Evolutionary conservation across 2,329 filamentous ascomycete species (phyloP).

Genomic region (Paracoccidioides lutzii): DNA sequence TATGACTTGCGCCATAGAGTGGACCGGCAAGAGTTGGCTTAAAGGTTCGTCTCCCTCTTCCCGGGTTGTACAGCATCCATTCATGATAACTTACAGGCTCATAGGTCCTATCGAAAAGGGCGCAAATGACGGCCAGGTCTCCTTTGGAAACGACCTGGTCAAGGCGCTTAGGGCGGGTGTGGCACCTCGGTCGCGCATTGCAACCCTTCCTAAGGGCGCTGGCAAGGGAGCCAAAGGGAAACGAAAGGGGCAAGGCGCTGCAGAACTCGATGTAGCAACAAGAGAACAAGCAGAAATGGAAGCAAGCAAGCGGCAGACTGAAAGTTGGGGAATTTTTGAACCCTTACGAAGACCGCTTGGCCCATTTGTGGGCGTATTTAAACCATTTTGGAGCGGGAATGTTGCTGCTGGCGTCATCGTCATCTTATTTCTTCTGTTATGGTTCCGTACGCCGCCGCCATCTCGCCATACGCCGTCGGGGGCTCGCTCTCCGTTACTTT

Average conservation of each 20-base stretch:
- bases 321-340: constrained; percentile 70
- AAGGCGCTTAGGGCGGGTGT: constrained; percentile 61
- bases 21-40: constrained; percentile 96
- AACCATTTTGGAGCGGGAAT: constrained; percentile 61
- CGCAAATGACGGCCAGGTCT: constrained; percentile 74
- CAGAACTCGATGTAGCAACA: constrained; percentile 28
- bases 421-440: constrained; percentile 59
- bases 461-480: constrained; percentile 25
- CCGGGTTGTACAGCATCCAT: not conserved
- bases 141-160: constrained; percentile 71
- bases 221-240: constrained; percentile 46
- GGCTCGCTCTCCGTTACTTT: constrained; percentile 28
- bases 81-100: constrained; percentile 18
- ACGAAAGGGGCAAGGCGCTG: constrained; percentile 44
- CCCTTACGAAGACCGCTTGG: constrained; percentile 58
- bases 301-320: constrained; percentile 27
- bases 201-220: constrained; percentile 32
- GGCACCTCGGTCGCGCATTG: constrained; percentile 47
- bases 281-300: constrained; percentile 33
- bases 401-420: constrained; percentile 63
- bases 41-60: constrained; percentile 51
- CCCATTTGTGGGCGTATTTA: constrained; percentile 55
- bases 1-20: constrained; percentile 84
- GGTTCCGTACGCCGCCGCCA: constrained; percentile 44
- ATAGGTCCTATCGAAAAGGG: constrained; percentile 90